Evolutionary conservation across 2,329 filamentous ascomycete species (phyloP), one percentile per base, ranked within the genome.

Genomic region (Xylaria sp.): DNA sequence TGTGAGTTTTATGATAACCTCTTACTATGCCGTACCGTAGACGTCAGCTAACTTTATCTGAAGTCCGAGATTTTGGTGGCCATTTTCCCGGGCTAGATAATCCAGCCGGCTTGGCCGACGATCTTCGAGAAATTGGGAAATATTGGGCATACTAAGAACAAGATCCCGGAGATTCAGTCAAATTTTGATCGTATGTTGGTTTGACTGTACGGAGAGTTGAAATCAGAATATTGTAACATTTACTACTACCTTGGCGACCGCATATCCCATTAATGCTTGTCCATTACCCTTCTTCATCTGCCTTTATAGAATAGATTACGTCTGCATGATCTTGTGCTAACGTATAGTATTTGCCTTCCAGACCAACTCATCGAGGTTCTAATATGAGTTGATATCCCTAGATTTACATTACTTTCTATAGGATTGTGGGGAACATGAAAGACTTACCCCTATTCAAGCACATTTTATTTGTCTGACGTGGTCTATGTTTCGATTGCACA

Each of bases 51-150:
- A 63, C 54, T 28, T 46, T 59, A 51, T 46, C 10, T 38, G 4
- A 26, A 67, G 65, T 56, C 20, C 65, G 20, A 54, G 65, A 67
- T 0, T 67, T 67, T 51, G 65, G 65, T 31, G 65, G 65, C 6
- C 65, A 67, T 64, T 67, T 67, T 33, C 28, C 65, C 36, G 65
- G 54, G 4, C 31, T 67, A 11, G 65, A 67, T 36, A 67, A 67
- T 11, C 65, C 65, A 5, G 23, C n/a, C 3, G 65, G 36, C 6
- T 49, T 67, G 23, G 60, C 60, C 31, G 65, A 59, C 11, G 60
- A 67, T 60, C n/a, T 67, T 4, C 59, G 40, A 46, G 54, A 67
- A 3, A 67, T 67, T 59, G 65, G 59, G 23, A 64, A 63, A 9
- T 67, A 67, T 56, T 67, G 65, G 65, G 31, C 6, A 44, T 56